Percentiles rank a stretch among this genome's conserved stretches.
phyloP scores from a whole-genome alignment of 257 asterid genomes.

The Ocimum tenuiflorum region DNA sequence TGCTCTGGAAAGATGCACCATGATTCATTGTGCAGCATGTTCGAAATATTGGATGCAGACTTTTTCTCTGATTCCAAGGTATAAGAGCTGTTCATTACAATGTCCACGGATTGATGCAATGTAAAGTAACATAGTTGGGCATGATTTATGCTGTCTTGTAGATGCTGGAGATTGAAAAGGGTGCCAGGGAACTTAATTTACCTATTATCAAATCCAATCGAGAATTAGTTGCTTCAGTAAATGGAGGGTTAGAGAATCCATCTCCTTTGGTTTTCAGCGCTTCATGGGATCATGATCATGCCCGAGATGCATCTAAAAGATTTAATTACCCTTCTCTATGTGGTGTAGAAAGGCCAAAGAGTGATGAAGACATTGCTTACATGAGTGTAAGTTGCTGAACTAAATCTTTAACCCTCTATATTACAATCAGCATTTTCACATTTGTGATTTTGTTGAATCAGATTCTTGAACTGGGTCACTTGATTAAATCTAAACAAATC shows the following conservation, averaged over 20 bases:
- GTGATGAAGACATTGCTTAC: constrained; percentile 76
- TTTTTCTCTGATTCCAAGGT: constrained; percentile 67
- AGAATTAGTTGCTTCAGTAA: constrained; percentile 56
- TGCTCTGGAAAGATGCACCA: constrained; percentile 33
- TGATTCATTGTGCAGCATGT: constrained; percentile 34
- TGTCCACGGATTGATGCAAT: background rate
- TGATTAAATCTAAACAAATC: constrained; percentile 55
- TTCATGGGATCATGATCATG: constrained; percentile 37
- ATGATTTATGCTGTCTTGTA: too few relatives aligned
- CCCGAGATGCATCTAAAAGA: constrained; percentile 18
- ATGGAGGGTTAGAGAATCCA: constrained; percentile 78
- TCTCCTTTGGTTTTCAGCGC: constrained; percentile 67
- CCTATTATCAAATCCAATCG: constrained; percentile 61
- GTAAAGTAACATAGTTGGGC: background rate
- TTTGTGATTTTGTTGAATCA: constrained; percentile 23
- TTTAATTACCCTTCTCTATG: constrained; percentile 48
- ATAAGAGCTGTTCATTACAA: constrained; percentile 4
- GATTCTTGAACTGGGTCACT: constrained; percentile 81
- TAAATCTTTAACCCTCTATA: background rate
- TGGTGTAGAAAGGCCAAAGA: constrained; percentile 46
- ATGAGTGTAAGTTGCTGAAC: constrained; percentile 57
- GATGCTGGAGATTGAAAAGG: constrained; percentile 74
- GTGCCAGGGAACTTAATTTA: constrained; percentile 58
- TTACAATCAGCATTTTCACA: background rate
- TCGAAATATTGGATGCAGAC: constrained; percentile 63